Base-by-base conservation (phyloP, 306 rosid genomes). In the Notholithocarpus densiflorus region DNA sequence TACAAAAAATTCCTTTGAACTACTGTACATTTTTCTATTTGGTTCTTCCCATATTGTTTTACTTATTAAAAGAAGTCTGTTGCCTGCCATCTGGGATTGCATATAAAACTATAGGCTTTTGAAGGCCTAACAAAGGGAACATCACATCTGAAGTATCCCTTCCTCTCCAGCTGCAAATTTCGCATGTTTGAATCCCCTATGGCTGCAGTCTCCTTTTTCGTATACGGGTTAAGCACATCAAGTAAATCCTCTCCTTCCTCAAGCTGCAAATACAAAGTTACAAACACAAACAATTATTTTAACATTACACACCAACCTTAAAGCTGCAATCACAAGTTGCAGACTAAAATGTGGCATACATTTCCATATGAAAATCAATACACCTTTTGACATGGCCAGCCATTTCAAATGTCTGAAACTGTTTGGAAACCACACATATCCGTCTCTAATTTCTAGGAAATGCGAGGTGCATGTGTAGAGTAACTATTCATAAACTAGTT, bases 261-360 rank as follows among this genome's bases (percentile, higher is more conserved):
- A 56, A 95, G 90, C 98, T 95, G 89, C 86, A 90, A 85, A 37
- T n/a, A n/a, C n/a, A n/a, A n/a, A n/a, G n/a, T n/a, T n/a, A n/a
- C n/a, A n/a, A n/a, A n/a, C n/a, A n/a, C n/a, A n/a, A n/a, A n/a
- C n/a, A n/a, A n/a, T n/a, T n/a, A n/a, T n/a, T n/a, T n/a, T n/a
- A n/a, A n/a, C n/a, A n/a, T n/a, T n/a, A n/a, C n/a, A n/a, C n/a
- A n/a, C n/a, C n/a, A n/a, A n/a, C n/a, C n/a, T n/a, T n/a, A n/a
- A n/a, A 95, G 90, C 98, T 66, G 8, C 8, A 12, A 19, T 29
- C 31, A 29, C 31, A 29, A 29, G 31, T 29, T 29, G 3, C 31
- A 29, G 31, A 29, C 31, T 29, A 29, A 29, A 29, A 29, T 65
- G 23, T 65, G 34, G 34, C 1, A 32, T 19, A 32, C 12, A 5